phyloP scores from a whole-genome alignment of 2,329 filamentous ascomycete species.

The Pestalotiopsis fici region DNA sequence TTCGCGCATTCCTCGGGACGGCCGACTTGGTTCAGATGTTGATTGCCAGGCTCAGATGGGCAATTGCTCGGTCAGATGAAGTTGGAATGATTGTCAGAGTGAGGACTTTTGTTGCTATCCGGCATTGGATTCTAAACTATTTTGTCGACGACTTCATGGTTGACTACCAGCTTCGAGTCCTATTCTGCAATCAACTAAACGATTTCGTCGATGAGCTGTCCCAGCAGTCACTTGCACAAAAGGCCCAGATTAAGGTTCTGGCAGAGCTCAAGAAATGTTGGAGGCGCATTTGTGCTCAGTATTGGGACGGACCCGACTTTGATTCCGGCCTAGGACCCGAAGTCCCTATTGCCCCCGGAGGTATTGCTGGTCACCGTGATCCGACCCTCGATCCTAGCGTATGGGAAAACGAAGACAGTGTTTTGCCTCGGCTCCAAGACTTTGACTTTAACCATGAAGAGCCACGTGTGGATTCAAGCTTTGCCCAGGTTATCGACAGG shows the following conservation, averaged over 20 bases:
- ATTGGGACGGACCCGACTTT: constrained; percentile 79
- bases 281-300: constrained; percentile 85
- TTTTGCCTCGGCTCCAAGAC: constrained; percentile 45
- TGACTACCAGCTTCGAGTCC: constrained; percentile 70
- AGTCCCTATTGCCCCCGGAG: constrained; percentile 73
- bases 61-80: constrained; percentile 76
- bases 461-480: constrained; percentile 34
- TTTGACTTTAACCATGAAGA: constrained; percentile 31
- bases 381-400: constrained; percentile 55
- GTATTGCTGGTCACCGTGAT: constrained; percentile 64
- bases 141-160: constrained; percentile 92
- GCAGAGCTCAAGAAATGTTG: constrained; percentile 96
- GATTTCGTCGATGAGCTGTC: constrained; percentile 58
- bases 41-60: constrained; percentile 84
- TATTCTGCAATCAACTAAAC: constrained; percentile 84
- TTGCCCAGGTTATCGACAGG: constrained; percentile 47
- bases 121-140: constrained; percentile 98
- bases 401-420: constrained; percentile 48
- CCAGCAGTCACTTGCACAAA: constrained; percentile 42
- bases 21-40: constrained; percentile 80
- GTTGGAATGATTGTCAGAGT: constrained; percentile 93
- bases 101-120: constrained; percentile 88
- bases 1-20: constrained; percentile 80
- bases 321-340: constrained; percentile 62
- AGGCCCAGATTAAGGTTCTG: constrained; percentile 77